These are phyloP conservation scores for Dacryopinax spathularia DNA, from an alignment of 768 basidiomycete genomes.

Conservation along the genomic window DNA sequence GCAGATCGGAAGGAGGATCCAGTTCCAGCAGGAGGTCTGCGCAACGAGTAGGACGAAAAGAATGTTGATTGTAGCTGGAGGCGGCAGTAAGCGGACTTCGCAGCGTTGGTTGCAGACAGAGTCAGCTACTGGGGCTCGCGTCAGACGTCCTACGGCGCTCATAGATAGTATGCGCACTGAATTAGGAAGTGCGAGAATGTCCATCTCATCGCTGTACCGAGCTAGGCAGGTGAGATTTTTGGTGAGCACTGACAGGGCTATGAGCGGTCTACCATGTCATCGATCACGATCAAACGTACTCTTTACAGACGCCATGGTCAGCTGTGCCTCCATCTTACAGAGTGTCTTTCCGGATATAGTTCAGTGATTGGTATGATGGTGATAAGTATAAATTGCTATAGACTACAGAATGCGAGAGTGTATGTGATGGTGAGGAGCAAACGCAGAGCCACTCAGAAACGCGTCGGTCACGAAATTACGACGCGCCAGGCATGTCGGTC, in stretches of 20 bases:
- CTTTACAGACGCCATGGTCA: slow-evolving; percentile 3
- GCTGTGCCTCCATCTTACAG: neutral
- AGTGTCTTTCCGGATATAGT: neutral
- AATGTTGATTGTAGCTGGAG: slow-evolving; percentile 55
- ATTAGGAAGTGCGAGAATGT: slow-evolving; percentile 49
- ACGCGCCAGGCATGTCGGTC: too few relatives aligned
- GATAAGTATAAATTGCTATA: neutral
- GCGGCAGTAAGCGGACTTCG: slow-evolving; percentile 67
- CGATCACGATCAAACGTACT: neutral
- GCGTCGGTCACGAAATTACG: too few relatives aligned
- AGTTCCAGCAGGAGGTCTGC: neutral
- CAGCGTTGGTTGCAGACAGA: slow-evolving; percentile 62
- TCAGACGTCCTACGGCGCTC: neutral
- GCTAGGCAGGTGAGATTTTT: slow-evolving; percentile 63
- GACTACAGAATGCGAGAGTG: neutral
- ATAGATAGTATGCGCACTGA: slow-evolving; percentile 5
- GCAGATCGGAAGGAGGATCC: neutral
- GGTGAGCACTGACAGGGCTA: slow-evolving; percentile 43
- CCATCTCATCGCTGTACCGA: slow-evolving; percentile 69
- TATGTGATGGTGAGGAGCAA: too few relatives aligned
- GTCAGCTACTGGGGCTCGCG: slow-evolving; percentile 27
- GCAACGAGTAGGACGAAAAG: slow-evolving; percentile 28
- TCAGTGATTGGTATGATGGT: neutral
- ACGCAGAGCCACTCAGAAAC: too few relatives aligned
- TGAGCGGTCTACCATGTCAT: neutral